Evolutionary conservation across 192 early-diverging fungal genomes (phyloP), one percentile per base, ranked within the genome.

Genomic region (Umbelopsis sp.): DNA sequence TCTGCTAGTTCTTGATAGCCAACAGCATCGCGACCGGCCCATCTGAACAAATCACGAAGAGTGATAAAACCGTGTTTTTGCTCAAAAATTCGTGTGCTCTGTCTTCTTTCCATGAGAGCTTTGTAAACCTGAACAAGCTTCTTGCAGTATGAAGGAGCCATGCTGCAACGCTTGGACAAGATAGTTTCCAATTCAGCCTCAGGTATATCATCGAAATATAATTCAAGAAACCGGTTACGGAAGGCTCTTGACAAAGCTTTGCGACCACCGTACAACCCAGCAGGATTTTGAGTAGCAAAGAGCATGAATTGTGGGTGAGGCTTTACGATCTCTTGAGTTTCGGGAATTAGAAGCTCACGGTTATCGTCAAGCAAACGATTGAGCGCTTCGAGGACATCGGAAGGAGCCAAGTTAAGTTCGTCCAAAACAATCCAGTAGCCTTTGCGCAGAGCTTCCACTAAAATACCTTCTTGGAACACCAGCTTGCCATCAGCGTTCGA

Each of bases 391-490:
- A 99, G 85, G 3, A 99, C 98, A 77, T 99, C 98, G n/a, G 90
- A 90, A 6, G 98, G 98, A 2, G 98, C 98, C 77, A 99, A 84
- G 77, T 99, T 99, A 36, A 99, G 90, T 83, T 99, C 98, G 79
- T 99, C 98, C 26, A 99, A 84, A 4, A 99, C 97, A 76, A 99
- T 90, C 98, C 98, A 99, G 74, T 96, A 91, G 14, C 98, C 98
- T 65, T 96, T 90, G 17, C 92, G 86, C 67, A 99, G 82, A 2
- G 98, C 97, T 77, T 96, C 87, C 9, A 99, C 95, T 32, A 99
- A 82, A 9, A 96, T 88, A 69, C 98, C 98, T 84, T 99, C 97
- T 77, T 94, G 92, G 84, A 97, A 99, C 50, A 94, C 93, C 31
- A 99, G 85, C 68, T 86, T 85, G 4, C 95, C 96, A 50, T 94